Conservation (phyloP, 805 yeast genomes). For the Maudiozyma turicensis region DNA sequence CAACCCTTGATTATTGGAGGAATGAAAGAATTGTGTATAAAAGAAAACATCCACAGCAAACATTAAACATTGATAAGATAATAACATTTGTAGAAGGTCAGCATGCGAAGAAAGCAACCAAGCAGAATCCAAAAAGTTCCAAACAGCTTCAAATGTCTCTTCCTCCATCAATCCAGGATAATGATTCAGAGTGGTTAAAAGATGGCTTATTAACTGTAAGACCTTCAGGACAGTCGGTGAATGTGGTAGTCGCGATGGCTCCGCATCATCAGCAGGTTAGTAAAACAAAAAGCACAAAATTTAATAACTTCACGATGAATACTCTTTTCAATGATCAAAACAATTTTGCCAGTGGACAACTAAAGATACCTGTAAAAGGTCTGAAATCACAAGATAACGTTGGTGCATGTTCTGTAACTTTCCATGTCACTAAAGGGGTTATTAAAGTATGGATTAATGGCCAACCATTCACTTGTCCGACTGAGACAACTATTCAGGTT, state of each 20-base stretch:
- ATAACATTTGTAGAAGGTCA: constrained; percentile 32
- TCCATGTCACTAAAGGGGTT: constrained; percentile 62
- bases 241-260: constrained; percentile 45
- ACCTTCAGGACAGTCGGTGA: constrained; percentile 6
- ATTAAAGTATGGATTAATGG: constrained; percentile 57
- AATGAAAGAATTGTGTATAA: constrained; percentile 65
- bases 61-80: constrained; percentile 50
- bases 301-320: constrained; percentile 49
- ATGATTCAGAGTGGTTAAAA: constrained; percentile 18
- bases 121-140: not conserved
- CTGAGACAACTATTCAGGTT: constrained; percentile 70
- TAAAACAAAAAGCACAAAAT: constrained; percentile 30
- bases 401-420: constrained; percentile 51
- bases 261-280: constrained; percentile 43
- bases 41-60: constrained; percentile 30
- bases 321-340: constrained; percentile 52
- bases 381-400: constrained; percentile 52
- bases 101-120: not conserved
- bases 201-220: constrained; percentile 20
- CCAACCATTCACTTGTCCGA: constrained; percentile 46
- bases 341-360: constrained; percentile 60
- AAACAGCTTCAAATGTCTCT: not conserved
- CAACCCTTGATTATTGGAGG: constrained; percentile 78
- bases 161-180: not conserved
- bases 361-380: constrained; percentile 52